Percentiles rank a stretch among this genome's conserved stretches.
phyloP scores from a whole-genome alignment of 805 yeast genomes.

The Spathaspora gorwiae region DNA sequence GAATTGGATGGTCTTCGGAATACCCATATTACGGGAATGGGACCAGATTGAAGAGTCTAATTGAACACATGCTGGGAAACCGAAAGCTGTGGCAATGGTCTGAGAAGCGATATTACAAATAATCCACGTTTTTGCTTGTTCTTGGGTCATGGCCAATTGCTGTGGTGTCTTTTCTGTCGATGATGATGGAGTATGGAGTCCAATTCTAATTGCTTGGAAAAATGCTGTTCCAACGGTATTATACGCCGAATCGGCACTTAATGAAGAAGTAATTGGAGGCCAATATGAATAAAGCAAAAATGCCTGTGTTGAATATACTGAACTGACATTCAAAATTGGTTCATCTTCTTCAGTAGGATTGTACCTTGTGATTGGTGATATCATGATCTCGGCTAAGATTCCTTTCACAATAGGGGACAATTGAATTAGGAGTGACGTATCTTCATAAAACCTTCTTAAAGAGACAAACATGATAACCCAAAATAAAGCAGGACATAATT shows the following conservation, averaged over 20 bases:
- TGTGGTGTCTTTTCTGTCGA: conserved; percentile 30
- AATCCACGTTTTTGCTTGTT: conserved; percentile 90
- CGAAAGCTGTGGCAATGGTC: conserved; percentile 85
- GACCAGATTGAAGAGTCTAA: conserved; percentile 68
- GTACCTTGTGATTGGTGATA: conserved; percentile 83
- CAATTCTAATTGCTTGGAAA: conserved; percentile 88
- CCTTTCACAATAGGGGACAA: conserved; percentile 70
- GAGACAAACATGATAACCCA: conserved; percentile 93
- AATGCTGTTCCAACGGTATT: conserved; percentile 90
- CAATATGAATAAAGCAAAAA: conserved; percentile 82
- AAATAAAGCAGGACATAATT: conserved; percentile 80
- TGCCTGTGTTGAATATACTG: conserved; percentile 93
- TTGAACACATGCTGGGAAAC: conserved; percentile 88
- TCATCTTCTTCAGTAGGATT: conserved; percentile 75
- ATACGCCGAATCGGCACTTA: conserved; percentile 95
- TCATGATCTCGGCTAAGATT: conserved; percentile 80
- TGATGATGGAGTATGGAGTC: conserved; percentile 63
- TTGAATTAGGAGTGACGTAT: conserved; percentile 45
- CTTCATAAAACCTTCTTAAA: conserved; percentile 54
- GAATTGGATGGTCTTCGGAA: conserved; percentile 61
- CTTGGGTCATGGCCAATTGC: conserved; percentile 50
- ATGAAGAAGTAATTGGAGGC: conserved; percentile 94
- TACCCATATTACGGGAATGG: conserved; percentile 39
- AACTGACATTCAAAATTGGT: conserved; percentile 80
- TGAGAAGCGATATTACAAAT: conserved; percentile 88